phyloP scores from a whole-genome alignment of 2,329 filamentous ascomycete genomes.

The Aureobasidium sp. region DNA sequence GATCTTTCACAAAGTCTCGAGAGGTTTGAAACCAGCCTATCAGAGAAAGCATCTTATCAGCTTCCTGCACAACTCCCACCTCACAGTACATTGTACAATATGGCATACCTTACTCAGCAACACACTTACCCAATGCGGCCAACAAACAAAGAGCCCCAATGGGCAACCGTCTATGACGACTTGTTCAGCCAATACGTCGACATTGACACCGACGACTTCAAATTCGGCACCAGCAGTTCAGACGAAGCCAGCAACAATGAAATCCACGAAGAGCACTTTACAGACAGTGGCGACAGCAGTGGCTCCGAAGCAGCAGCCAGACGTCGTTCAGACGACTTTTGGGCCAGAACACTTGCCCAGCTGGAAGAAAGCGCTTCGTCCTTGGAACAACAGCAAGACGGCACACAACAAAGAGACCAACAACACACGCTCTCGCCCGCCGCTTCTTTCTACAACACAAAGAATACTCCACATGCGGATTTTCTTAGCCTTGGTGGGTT shows the following conservation, averaged over 20 bases:
- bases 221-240: constrained; percentile 35
- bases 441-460: constrained; percentile 8
- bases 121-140: constrained; percentile 21
- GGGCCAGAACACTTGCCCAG: constrained; percentile 48
- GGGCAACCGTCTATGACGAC: constrained; percentile 53
- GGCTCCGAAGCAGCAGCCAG: background rate
- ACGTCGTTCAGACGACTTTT: constrained; percentile 38
- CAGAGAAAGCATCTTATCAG: background rate
- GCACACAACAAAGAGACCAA: constrained; percentile 23
- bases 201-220: constrained; percentile 50
- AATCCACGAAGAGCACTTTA: background rate
- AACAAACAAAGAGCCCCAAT: constrained; percentile 46
- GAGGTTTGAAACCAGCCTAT: background rate
- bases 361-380: constrained; percentile 45
- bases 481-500: constrained; percentile 30
- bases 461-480: constrained; percentile 29
- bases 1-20: background rate
- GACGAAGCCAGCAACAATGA: constrained; percentile 8
- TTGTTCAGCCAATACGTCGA: constrained; percentile 60
- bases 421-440: background rate
- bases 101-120: constrained; percentile 13
- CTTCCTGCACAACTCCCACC: background rate
- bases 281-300: constrained; percentile 4
- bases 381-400: constrained; percentile 30
- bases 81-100: background rate